These are phyloP conservation scores for Oryza brachyantha DNA, from an alignment of 176 grass and related monocot genomes.

Conservation along the genomic window DNA sequence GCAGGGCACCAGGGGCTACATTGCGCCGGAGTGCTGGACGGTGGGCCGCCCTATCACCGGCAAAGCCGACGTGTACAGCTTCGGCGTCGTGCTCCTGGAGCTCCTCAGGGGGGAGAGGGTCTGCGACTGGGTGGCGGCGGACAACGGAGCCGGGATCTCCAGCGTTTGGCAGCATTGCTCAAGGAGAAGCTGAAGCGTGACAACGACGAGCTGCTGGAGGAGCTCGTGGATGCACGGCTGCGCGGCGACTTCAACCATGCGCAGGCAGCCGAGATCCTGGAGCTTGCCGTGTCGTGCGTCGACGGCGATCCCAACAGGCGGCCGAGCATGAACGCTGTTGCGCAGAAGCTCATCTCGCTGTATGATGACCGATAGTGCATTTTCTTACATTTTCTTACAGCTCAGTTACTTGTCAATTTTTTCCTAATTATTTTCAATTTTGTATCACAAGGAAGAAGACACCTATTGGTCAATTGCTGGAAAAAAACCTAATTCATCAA, in stretches of 20 bases:
- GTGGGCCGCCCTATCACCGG: slow-evolving; percentile 50
- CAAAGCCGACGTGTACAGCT: slow-evolving; percentile 60
- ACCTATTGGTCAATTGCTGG: too few species aligned
- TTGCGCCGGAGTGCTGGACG: slow-evolving; percentile 64
- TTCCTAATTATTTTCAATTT: too few species aligned
- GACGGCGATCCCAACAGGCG: slow-evolving; percentile 42
- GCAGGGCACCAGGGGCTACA: slow-evolving; percentile 47
- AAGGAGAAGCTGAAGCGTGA: slow-evolving; percentile 33
- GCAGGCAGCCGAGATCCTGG: slow-evolving; percentile 43
- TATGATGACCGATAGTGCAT: too few species aligned
- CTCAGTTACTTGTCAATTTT: too few species aligned
- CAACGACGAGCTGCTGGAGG: background rate
- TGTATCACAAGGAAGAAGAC: too few species aligned
- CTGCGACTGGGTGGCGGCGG: slow-evolving; percentile 37
- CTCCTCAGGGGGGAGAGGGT: slow-evolving; percentile 41
- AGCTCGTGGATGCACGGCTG: slow-evolving; percentile 34
- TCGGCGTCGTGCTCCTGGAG: slow-evolving; percentile 49
- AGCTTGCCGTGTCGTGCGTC: slow-evolving; percentile 46
- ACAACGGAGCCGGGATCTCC: background rate
- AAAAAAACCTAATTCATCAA: too few species aligned
- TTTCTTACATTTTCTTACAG: too few species aligned
- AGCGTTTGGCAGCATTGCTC: slow-evolving; percentile 9
- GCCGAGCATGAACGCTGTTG: slow-evolving; percentile 44
- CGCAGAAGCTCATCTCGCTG: slow-evolving; percentile 30
- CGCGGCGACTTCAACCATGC: slow-evolving; percentile 31